Evolutionary conservation across 208 protist genomes (phyloP).

Genomic region (Trypanosoma conorhini): DNA sequence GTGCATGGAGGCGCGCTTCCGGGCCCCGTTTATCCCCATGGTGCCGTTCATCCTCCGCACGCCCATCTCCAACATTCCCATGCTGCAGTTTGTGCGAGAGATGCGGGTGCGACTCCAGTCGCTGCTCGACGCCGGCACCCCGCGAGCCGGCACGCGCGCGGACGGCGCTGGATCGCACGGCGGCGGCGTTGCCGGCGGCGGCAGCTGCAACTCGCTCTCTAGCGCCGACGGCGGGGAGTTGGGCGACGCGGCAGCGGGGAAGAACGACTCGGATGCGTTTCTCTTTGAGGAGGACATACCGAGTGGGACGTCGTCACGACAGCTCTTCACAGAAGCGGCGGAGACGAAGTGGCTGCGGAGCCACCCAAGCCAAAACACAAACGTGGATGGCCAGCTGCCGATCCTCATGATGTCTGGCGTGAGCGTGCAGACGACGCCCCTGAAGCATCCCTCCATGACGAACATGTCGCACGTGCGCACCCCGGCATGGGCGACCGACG

Average conservation of each 20-base stretch:
- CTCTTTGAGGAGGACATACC: constrained; percentile 79
- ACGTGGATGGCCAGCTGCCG: constrained; percentile 40
- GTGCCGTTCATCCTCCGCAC: constrained; percentile 56
- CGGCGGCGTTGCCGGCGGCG: constrained; percentile 17
- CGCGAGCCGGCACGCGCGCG: constrained; percentile 34
- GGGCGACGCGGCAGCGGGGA: constrained; percentile 29
- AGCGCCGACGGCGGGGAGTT: not conserved
- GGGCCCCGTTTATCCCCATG: constrained; percentile 56
- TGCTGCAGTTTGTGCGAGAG: constrained; percentile 80
- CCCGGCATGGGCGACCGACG: constrained; percentile 16
- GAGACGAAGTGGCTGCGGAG: constrained; percentile 19
- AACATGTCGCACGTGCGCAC: constrained; percentile 23
- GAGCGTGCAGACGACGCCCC: constrained; percentile 59
- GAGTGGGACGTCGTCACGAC: constrained; percentile 13
- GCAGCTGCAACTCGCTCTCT: not conserved
- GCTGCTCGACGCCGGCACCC: constrained; percentile 62
- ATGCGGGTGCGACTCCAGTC: constrained; percentile 65
- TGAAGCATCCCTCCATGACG: constrained; percentile 42
- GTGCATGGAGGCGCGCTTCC: constrained; percentile 59
- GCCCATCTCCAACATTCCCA: constrained; percentile 73
- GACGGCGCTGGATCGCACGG: constrained; percentile 42
- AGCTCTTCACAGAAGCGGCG: constrained; percentile 41
- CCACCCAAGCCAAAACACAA: constrained; percentile 39
- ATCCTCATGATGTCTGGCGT: constrained; percentile 77
- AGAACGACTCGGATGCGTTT: constrained; percentile 43